Evolutionary conservation across 1,284 basidiomycete species (phyloP).

Genomic region (Cutaneotrichosporon sp.): DNA sequence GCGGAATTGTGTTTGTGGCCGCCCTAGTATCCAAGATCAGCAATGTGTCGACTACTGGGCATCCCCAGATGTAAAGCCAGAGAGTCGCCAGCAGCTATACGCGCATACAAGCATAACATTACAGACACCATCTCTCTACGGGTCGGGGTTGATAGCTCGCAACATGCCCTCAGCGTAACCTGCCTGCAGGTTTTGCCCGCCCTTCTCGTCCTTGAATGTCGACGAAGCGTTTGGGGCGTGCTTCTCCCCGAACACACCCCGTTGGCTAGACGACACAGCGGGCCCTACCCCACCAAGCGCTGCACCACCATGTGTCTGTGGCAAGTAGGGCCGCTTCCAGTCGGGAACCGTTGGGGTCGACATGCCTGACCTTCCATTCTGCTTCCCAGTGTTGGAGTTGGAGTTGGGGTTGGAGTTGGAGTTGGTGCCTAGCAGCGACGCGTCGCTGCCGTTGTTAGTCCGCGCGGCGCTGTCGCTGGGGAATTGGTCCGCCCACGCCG

Average conservation of each 20-base stretch:
- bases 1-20: too few relatives aligned
- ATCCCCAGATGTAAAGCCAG: too few relatives aligned
- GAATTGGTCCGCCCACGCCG: neutral
- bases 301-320: neutral
- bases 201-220: neutral
- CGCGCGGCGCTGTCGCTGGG: neutral
- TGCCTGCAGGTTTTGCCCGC: neutral
- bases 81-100: too few relatives aligned
- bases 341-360: neutral
- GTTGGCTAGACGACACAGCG: neutral
- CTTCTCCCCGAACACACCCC: neutral
- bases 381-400: too few relatives aligned
- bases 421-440: neutral
- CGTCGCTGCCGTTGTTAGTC: neutral
- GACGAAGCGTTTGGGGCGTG: neutral
- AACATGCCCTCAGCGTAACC: constrained; percentile 1
- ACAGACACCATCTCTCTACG: neutral
- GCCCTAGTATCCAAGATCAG: too few relatives aligned
- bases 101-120: neutral
- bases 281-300: neutral
- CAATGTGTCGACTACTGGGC: too few relatives aligned
- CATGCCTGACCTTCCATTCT: neutral
- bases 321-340: constrained; percentile 1
- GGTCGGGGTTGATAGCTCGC: constrained; percentile 2
- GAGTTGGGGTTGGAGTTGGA: too few relatives aligned